Evolutionary conservation across 805 yeast genomes (phyloP), one percentile per base, ranked within the genome.

Genomic region (Grigorovia humatica): DNA sequence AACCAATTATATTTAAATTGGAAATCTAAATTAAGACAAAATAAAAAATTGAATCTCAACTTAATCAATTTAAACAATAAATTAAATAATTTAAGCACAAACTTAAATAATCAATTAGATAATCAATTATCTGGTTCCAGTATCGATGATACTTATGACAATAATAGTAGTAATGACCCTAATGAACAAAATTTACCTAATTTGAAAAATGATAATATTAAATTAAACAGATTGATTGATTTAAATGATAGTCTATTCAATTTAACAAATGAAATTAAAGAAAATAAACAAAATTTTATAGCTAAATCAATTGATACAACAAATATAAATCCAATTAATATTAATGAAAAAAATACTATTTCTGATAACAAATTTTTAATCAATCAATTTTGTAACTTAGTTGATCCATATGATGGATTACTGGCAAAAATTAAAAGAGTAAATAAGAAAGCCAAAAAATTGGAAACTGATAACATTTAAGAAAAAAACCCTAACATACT

Each of bases 391-490:
- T 19, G 29, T 43, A 23, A 48, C 15, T 7, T 32, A 9, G 32
- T 42, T 27, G 42, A 48, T 42, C 51, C 51, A 44, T 48, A 48
- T 38, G 38, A 48, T 38, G 51, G 51, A 13, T 18, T 43, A 38
- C 18, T 48, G 8, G 13, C 47, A 44, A 48, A 17, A 48, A n/a
- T 48, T 2, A 46, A 20, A 46, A 13, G n/a, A 20, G 20, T 46
- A 38, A 46, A 46, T 38, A n/a, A 18, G 38, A 17, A 38, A 18
- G 11, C 18, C 9, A 13, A 38, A 9, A 29, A 57, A 52, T 58
- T 0, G 68, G 89, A 32, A 12, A 15, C 18, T 15, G 15, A 38
- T 38, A 38, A 38, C 17, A 38, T 15, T 32, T 32, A 32, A 32
- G 15, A 23, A 6, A 23, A 23, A 23, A 23, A 23, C 27, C 27